Evolutionary conservation across 176 grass and related monocot species (phyloP).

Genomic region (Triticum turgidum): DNA sequence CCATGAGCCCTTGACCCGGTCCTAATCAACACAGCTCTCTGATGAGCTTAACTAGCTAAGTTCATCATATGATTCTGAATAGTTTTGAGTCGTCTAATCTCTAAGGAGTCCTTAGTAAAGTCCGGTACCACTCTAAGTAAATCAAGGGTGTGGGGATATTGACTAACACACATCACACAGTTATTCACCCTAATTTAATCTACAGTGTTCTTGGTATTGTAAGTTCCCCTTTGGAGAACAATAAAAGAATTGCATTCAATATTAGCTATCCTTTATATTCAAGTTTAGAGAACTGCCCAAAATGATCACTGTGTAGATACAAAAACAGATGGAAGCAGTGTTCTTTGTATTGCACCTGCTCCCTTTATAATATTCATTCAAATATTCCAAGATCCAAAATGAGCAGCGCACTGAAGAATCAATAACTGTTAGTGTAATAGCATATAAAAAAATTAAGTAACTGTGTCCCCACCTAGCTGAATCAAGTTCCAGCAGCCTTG

Average conservation of each 20-base stretch:
- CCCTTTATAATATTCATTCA: not conserved
- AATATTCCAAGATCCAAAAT: slow-evolving; percentile 3
- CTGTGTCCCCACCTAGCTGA: not conserved
- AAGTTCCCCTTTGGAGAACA: slow-evolving; percentile 2
- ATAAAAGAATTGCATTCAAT: not conserved
- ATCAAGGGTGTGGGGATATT: not conserved
- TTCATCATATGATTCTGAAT: not conserved
- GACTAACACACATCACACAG: not conserved
- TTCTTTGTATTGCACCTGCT: not conserved
- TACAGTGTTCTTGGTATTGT: slow-evolving; percentile 3
- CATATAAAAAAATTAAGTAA: not conserved
- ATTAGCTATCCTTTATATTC: not conserved
- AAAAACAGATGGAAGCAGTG: not conserved
- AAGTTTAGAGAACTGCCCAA: not conserved
- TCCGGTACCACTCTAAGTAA: not conserved
- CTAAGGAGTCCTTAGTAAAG: not conserved
- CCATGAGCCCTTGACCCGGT: not conserved
- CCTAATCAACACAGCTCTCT: slow-evolving; percentile 16
- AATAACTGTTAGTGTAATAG: not conserved
- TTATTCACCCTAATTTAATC: slow-evolving; percentile 3
- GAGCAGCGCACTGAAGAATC: not conserved
- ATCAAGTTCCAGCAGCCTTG: not conserved
- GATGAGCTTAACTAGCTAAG: slow-evolving; percentile 25
- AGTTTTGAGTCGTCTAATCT: not conserved
- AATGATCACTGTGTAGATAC: not conserved